Evolutionary conservation across 805 yeast genomes (phyloP), one percentile per base, ranked within the genome.

Genomic region (Barnettozyma vustinii): DNA sequence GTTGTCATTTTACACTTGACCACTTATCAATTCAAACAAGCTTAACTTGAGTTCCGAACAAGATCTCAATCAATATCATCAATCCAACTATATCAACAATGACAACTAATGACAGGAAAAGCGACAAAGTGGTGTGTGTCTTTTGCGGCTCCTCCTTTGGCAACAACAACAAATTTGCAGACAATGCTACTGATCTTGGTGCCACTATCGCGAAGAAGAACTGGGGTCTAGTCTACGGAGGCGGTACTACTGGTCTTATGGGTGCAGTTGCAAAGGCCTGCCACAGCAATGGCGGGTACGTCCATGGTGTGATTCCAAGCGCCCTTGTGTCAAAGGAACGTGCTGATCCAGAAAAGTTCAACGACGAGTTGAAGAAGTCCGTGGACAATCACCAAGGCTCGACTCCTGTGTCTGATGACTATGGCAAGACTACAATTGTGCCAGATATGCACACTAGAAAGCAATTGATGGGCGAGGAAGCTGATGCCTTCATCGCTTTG

Each of bases 361-460:
- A 81, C 60, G 69, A 71, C 15, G 71, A 72, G 52, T 63, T 81
- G 44, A 72, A 75, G 60, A 62, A 72, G 44, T 70, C 76, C 21
- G 82, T 80, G 36, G 81, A 80, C 44, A 75, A 80, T 59, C 89
- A 83, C 63, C 73, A 74, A 52, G 90, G 90, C 7, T 65, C 73
- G 9, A 81, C 87, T 7, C 87, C 87, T 27, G 70, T 84, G 39
- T 64, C 69, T 26, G 57, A 61, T 9, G 70, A 68, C 37, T 87
- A 84, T 62, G 96, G 96, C 33, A 76, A 78, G 58, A 85, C 96
- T 15, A 84, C 90, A 0, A 74, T 89, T 56, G 96, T 89, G 2
- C 74, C 78, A 46, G 96, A 87, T 61, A 89, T 89, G 96, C 96
- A 89, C 68, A 84, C 94, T 3, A 76, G 96, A 63, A 89, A 89